Conservation (phyloP, 768 basidiomycete genomes). For the Suillus clintonianus region DNA sequence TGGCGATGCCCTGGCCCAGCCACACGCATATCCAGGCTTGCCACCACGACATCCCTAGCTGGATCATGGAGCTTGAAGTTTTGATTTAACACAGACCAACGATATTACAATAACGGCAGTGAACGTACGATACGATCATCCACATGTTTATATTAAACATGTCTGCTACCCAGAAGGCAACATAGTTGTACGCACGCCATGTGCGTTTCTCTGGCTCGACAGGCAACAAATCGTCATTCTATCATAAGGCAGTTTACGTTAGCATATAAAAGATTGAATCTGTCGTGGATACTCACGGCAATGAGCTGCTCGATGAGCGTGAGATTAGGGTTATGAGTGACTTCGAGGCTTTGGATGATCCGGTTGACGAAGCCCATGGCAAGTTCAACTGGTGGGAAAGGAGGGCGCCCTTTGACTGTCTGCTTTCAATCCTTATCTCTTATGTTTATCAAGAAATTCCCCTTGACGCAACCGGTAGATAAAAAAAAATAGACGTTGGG, state of each 20-base stretch:
- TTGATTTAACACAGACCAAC: background rate
- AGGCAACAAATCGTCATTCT: slow-evolving; percentile 77
- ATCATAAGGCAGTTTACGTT: slow-evolving; percentile 9
- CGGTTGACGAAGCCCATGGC: slow-evolving; percentile 26
- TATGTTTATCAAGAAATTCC: background rate
- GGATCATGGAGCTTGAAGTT: slow-evolving; percentile 53
- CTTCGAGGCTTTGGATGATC: slow-evolving; percentile 43
- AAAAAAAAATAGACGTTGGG: background rate
- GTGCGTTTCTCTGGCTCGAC: slow-evolving; percentile 62
- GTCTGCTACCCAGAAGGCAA: slow-evolving; percentile 80
- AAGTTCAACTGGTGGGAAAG: background rate
- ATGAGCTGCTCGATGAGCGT: slow-evolving; percentile 60
- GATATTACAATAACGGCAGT: too few relatives aligned
- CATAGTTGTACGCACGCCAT: slow-evolving; percentile 67
- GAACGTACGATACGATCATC: slow-evolving; percentile 62
- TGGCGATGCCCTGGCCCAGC: slow-evolving; percentile 59
- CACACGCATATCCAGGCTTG: slow-evolving; percentile 83
- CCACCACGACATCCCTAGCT: slow-evolving; percentile 77
- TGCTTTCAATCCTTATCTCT: background rate
- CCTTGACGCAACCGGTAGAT: background rate
- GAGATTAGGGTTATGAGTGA: slow-evolving; percentile 52
- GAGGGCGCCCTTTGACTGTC: background rate
- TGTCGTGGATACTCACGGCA: slow-evolving; percentile 40
- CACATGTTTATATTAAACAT: slow-evolving; percentile 82
- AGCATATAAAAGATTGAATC: background rate